A percentile compares a stretch with the other conserved stretches of the same genome.
Conservation (phyloP, 352 stramenopile species). For the Phytophthora sansomeana region DNA sequence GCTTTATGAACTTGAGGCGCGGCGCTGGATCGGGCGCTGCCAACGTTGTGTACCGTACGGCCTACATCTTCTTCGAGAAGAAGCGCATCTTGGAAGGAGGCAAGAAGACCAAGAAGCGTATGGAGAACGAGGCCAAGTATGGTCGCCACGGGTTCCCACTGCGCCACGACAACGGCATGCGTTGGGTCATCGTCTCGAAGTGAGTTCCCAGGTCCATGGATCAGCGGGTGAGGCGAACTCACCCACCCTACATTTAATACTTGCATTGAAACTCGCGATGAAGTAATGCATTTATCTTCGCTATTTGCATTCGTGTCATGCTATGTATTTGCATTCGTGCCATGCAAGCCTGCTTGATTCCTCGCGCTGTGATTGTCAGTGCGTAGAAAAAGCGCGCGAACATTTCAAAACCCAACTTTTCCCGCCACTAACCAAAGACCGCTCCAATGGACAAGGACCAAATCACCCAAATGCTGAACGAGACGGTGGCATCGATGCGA, state of each 20-base stretch:
- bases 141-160: constrained; percentile 17
- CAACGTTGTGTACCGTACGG: constrained; percentile 57
- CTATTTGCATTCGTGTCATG: neutral
- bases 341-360: too few species aligned
- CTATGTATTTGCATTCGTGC: too few species aligned
- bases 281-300: constrained; percentile 2
- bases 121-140: constrained; percentile 40
- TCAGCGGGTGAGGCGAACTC: neutral
- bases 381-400: constrained; percentile 1
- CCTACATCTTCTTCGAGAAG: constrained; percentile 70
- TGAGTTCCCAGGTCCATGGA: neutral
- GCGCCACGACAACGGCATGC: constrained; percentile 34
- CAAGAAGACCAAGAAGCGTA: constrained; percentile 55
- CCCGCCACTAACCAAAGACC: neutral
- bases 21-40: constrained; percentile 56
- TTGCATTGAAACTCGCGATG: neutral
- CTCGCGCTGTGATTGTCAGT: too few species aligned
- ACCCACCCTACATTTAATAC: constrained; percentile 11
- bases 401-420: neutral
- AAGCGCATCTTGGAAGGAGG: constrained; percentile 49
- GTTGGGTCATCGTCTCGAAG: constrained; percentile 20
- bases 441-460: neutral
- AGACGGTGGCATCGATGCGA: neutral
- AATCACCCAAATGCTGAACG: neutral
- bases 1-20: constrained; percentile 50